Evolutionary conservation across 139 green algal species (phyloP), one percentile per base, ranked within the genome.

Genomic region (Tetradesmus lagerheimii): DNA sequence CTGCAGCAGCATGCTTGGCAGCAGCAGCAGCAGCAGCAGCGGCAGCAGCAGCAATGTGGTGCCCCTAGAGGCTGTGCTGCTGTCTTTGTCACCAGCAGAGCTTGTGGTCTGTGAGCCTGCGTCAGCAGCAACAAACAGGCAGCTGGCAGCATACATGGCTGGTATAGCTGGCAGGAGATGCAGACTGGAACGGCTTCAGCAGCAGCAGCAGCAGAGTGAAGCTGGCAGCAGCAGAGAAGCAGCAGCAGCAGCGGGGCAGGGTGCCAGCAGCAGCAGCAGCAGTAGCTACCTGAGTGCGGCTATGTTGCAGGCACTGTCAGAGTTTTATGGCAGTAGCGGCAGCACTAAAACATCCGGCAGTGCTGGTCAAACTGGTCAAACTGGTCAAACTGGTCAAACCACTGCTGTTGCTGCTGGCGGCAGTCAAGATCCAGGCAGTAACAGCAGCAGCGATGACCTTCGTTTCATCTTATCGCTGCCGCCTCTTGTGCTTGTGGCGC

Each of bases 31-130:
- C 86, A 8, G 57, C 38, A 80, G 38, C 16, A 62, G 20, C 35
- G 57, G 41, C 78, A 82, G 86, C 45, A 75, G 62, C 38, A 80
- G 86, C 83, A 39, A 80, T 4, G 57, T 92, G 35, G 67, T 96
- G 88, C 92, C 96, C 37, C 91, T 99, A 25, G 96, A 99, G 89
- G 88, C 93, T 12, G 75, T 83, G 43, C 90, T 99, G 64, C 79
- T 98, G 86, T 92, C 90, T 37, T 50, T 94, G 3, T 77, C 91
- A 0, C 97, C 97, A 14, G 90, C 92, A 0, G 97, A 99, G 92
- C 53, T 99, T 9, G 90, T 99, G 31, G 62, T 96, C 0, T 83
- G 92, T 1, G 88, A 91, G 53, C 88, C 87, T 5, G 39, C 96
- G 0, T 92, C 87, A 25, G 11, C 64, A 25, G 37, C 89, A 37